Base-by-base conservation (phyloP, 2,329 filamentous ascomycete species). In the Samsoniella hepiali region DNA sequence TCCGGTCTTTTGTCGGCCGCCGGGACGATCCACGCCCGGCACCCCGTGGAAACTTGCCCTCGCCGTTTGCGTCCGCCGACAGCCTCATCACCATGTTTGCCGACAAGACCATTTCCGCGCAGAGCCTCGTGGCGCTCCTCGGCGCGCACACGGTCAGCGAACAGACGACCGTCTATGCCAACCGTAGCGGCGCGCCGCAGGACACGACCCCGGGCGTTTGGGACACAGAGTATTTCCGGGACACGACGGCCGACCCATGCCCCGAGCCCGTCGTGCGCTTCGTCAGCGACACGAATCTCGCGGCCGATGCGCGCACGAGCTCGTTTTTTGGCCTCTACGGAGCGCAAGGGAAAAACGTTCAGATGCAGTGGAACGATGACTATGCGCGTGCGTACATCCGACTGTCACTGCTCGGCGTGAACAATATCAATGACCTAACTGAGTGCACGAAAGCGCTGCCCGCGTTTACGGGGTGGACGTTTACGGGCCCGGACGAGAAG, bases 371-470 rank as follows among this genome's bases (percentile, higher is more conserved):
- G 79, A 75, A 78, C 64, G 66, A 79, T 76, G 81, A 78, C 55
- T 85, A 82, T 63, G 76, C 81, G 3, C 72, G 74, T 34, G 82
- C 79, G 6, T 84, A 84, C 67, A 76, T 83, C 32, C 79, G 82
- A 6, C 72, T 85, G 44, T 81, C 78, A 31, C 72, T 85, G 13
- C 78, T 85, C 6, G 83, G 82, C 10, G 81, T 84, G 5, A 74
- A 80, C 65, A 84, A 84, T 67, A 79, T 85, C 69, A 84, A 84
- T 70, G 69, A 76, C 34, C 71, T 85, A 53, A 80, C 77, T 5
- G 82, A 84, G 65, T 85, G 82, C 75, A 82, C 81, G 6, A 76
- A 78, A 65, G 80, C 79, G 1, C 69, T 84, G 27, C 81, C 77
- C 1, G 27, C 29, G 22, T 53, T 27, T 29, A 49, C 51, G 31